Evolutionary conservation across 2,329 filamentous ascomycete species (phyloP).

Genomic region (Ophiostoma sp.): DNA sequence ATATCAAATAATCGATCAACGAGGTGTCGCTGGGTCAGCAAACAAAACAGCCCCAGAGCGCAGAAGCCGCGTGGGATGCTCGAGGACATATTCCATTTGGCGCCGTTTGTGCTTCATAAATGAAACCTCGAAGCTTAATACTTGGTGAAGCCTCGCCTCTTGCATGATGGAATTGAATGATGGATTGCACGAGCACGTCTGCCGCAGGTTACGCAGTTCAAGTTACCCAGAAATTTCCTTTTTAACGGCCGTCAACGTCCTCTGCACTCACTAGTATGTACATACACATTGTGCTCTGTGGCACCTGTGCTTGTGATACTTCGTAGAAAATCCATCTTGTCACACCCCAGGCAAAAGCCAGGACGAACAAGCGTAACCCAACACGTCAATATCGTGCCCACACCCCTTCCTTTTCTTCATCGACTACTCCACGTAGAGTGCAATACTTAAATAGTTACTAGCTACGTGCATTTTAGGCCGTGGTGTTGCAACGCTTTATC

Average conservation of each 20-base stretch:
- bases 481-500: not conserved
- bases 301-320: conserved; percentile 8
- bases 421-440: not conserved
- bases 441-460: not conserved
- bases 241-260: not conserved
- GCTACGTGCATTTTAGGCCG: not conserved
- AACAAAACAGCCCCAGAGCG: not conserved
- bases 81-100: conserved; percentile 9
- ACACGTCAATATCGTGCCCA: not conserved
- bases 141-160: not conserved
- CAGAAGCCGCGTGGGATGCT: conserved; percentile 13
- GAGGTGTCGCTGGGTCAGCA: not conserved
- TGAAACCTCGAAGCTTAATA: not conserved
- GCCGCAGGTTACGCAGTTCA: not conserved
- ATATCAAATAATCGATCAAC: conserved; percentile 11
- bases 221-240: not conserved
- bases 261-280: not conserved
- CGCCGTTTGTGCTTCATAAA: not conserved
- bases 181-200: not conserved
- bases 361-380: not conserved
- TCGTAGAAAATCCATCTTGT: conserved; percentile 9
- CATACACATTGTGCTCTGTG: not conserved
- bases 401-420: not conserved
- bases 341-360: not conserved
- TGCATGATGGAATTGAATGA: not conserved